A percentile compares a stretch with the other conserved stretches of the same genome.
Evolutionary conservation across 2,329 filamentous ascomycete species (phyloP).

Genomic region (Hypoxylon sp.): DNA sequence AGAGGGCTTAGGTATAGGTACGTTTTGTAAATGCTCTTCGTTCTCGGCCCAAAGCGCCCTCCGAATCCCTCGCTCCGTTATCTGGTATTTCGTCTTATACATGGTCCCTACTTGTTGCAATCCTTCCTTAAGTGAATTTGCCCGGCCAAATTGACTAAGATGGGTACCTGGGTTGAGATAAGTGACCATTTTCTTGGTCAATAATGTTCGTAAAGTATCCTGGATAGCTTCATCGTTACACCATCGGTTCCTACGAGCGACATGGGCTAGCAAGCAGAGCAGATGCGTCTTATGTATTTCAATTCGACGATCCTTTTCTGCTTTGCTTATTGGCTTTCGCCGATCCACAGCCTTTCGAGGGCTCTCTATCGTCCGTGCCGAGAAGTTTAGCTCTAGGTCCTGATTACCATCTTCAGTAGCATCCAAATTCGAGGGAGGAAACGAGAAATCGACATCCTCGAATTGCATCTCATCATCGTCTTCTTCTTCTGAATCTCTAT

Average conservation of each 20-base stretch:
- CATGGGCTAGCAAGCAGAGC: slow-evolving; percentile 84
- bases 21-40: slow-evolving; percentile 70
- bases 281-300: slow-evolving; percentile 90
- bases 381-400: slow-evolving; percentile 68
- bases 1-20: slow-evolving; percentile 55
- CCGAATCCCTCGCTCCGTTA: slow-evolving; percentile 79
- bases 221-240: slow-evolving; percentile 84
- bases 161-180: slow-evolving; percentile 78
- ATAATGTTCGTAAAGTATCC: slow-evolving; percentile 72
- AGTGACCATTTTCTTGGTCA: slow-evolving; percentile 75
- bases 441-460: slow-evolving; percentile 65
- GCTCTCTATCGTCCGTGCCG: slow-evolving; percentile 59
- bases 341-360: slow-evolving; percentile 57
- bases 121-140: slow-evolving; percentile 83
- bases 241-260: slow-evolving; percentile 85
- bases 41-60: slow-evolving; percentile 83
- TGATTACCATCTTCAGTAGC: slow-evolving; percentile 50
- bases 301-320: slow-evolving; percentile 71
- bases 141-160: slow-evolving; percentile 80
- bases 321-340: slow-evolving; percentile 67
- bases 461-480: slow-evolving; percentile 60
- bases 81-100: slow-evolving; percentile 78
- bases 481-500: slow-evolving; percentile 62
- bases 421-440: slow-evolving; percentile 41
- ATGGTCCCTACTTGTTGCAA: slow-evolving; percentile 76